phyloP scores from a whole-genome alignment of 1,284 basidiomycete species.

The Ganoderma lingzhi region DNA sequence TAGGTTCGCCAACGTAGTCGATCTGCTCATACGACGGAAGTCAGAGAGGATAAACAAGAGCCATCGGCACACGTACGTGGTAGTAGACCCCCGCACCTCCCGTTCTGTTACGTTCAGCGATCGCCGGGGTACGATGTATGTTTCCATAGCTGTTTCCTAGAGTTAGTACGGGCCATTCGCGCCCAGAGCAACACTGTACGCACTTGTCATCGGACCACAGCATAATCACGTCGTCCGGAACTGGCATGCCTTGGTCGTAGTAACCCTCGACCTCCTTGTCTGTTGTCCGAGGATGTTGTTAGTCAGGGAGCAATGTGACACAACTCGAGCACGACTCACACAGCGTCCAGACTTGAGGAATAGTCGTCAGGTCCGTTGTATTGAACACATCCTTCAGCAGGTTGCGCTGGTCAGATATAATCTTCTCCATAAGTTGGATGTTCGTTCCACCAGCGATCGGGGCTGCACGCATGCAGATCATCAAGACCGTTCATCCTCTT shows the following conservation, averaged over 20 bases:
- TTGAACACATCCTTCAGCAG: slow-evolving; percentile 67
- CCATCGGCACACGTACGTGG: slow-evolving; percentile 48
- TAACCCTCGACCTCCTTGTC: slow-evolving; percentile 76
- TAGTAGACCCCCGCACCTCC: slow-evolving; percentile 78
- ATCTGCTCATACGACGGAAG: slow-evolving; percentile 11
- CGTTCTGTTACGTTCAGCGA: slow-evolving; percentile 59
- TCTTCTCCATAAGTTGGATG: slow-evolving; percentile 59
- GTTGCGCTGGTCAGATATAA: slow-evolving; percentile 68
- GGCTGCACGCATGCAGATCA: slow-evolving; percentile 43
- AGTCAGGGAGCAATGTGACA: background rate
- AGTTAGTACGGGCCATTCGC: background rate
- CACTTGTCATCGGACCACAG: slow-evolving; percentile 73
- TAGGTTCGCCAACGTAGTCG: slow-evolving; percentile 57
- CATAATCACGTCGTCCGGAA: slow-evolving; percentile 63
- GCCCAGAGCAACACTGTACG: slow-evolving; percentile 33
- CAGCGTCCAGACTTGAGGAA: slow-evolving; percentile 73
- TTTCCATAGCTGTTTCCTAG: slow-evolving; percentile 58
- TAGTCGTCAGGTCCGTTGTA: slow-evolving; percentile 53
- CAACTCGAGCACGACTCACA: slow-evolving; percentile 47
- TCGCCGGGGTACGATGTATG: slow-evolving; percentile 61
- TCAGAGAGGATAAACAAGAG: background rate
- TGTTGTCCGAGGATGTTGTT: slow-evolving; percentile 25
- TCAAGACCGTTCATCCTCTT: too few species aligned
- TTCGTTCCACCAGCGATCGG: slow-evolving; percentile 57
- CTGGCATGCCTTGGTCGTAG: slow-evolving; percentile 66